Evolutionary conservation across 371 early-diverging fungal genomes (phyloP).

Genomic region (Mucor mucedo): DNA sequence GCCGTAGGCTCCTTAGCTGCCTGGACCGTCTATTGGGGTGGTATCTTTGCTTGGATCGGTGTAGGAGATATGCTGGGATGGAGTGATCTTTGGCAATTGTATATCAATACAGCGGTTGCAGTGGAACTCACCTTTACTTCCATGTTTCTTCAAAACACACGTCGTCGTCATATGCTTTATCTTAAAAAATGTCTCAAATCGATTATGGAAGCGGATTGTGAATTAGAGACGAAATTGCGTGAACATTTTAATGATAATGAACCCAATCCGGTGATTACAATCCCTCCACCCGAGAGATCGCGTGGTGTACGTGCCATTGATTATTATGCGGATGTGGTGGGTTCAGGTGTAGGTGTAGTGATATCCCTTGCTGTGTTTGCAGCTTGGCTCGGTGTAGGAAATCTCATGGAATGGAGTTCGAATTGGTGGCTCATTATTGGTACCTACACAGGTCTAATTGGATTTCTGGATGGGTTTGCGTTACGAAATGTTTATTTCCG

Average conservation of each 20-base stretch:
- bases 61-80: constrained; percentile 21
- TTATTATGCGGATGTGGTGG: constrained; percentile 34
- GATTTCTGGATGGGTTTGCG: constrained; percentile 32
- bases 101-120: constrained; percentile 33
- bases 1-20: constrained; percentile 25
- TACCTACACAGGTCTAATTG: constrained; percentile 35
- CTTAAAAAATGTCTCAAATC: constrained; percentile 19
- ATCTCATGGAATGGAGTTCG: constrained; percentile 11
- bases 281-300: constrained; percentile 12
- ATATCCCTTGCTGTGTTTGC: constrained; percentile 20
- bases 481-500: constrained; percentile 30
- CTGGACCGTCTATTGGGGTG: constrained; percentile 15
- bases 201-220: constrained; percentile 12
- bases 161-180: constrained; percentile 30
- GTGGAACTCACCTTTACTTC: constrained; percentile 27
- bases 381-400: constrained; percentile 22
- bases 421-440: constrained; percentile 34
- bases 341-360: constrained; percentile 24
- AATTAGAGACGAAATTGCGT: constrained; percentile 17
- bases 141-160: constrained; percentile 32
- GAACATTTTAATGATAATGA: constrained; percentile 11
- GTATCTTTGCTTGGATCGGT: constrained; percentile 27
- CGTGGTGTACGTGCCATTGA: constrained; percentile 21
- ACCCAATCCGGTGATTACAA: constrained; percentile 22
- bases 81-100: constrained; percentile 30